Evolutionary conservation across 768 basidiomycete species (phyloP).

Genomic region (Tephrocybe rancida): DNA sequence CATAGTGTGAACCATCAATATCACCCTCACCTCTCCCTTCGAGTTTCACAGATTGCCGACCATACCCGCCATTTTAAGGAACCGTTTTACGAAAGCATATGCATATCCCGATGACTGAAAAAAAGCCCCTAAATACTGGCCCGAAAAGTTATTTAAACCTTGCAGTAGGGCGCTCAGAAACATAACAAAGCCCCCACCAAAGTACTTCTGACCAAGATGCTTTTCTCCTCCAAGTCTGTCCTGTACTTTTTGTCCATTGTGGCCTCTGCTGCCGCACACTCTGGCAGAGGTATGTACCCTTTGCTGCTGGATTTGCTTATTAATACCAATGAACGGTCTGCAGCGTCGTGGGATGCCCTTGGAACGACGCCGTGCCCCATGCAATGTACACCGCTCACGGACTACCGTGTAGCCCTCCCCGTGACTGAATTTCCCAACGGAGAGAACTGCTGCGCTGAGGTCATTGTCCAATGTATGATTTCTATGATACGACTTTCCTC

Average conservation of each 20-base stretch:
- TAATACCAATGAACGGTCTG: neutral
- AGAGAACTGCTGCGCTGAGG: conserved; percentile 7
- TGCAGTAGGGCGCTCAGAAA: neutral
- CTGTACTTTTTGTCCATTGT: neutral
- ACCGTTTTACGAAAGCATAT: neutral
- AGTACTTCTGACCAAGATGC: neutral
- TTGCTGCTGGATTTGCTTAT: neutral
- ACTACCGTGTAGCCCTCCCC: conserved; percentile 15
- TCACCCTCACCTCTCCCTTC: no score
- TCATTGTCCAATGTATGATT: neutral
- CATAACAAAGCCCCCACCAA: neutral
- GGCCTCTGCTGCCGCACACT: neutral
- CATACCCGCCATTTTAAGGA: neutral
- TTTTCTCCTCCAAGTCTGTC: neutral
- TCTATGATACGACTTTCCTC: neutral
- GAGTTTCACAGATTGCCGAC: no score
- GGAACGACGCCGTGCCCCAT: conserved; percentile 14
- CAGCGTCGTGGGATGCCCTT: conserved; percentile 12
- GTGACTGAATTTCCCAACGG: conserved; percentile 12
- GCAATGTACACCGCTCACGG: conserved; percentile 4
- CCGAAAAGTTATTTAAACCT: neutral
- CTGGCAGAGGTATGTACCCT: neutral
- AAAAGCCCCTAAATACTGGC: neutral
- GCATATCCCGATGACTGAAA: neutral
- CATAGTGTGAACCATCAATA: no score